Evolutionary conservation across 2,329 filamentous ascomycete species (phyloP).

Genomic region (Tolypocladium pustulatum): DNA sequence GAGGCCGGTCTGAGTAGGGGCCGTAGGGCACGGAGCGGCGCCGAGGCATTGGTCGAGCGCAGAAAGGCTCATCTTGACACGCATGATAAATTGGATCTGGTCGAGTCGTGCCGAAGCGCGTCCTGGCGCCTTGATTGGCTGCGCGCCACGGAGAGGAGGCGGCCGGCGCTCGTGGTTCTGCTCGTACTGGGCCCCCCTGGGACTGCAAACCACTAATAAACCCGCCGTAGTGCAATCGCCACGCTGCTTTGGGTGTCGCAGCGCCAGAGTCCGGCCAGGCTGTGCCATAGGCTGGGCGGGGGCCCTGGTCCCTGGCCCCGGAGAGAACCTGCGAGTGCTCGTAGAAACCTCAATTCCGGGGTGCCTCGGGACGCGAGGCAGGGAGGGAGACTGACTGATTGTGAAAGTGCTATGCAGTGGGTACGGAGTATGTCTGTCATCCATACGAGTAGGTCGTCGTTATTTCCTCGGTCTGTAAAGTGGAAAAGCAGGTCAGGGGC

Average conservation of each 20-base stretch:
- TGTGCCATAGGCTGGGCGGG: not conserved
- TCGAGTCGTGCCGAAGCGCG: constrained; percentile 8
- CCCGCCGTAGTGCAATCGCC: not conserved
- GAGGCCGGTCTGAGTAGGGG: not conserved
- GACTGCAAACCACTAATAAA: constrained; percentile 2
- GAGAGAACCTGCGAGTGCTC: not conserved
- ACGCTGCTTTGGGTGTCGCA: not conserved
- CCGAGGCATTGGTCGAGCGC: constrained; percentile 4
- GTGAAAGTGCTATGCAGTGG: not conserved
- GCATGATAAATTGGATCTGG: constrained; percentile 7
- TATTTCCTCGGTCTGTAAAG: not conserved
- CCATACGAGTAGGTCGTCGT: not conserved
- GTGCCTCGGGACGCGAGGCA: not conserved
- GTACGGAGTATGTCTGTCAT: too few species aligned
- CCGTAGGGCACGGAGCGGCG: not conserved
- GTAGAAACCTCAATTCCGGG: not conserved
- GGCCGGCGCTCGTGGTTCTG: not conserved
- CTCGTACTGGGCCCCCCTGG: not conserved
- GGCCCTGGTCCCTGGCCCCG: not conserved
- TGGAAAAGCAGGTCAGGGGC: not conserved
- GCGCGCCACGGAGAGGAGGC: not conserved
- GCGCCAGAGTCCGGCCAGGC: not conserved
- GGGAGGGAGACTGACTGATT: not conserved
- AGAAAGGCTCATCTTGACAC: constrained; percentile 12
- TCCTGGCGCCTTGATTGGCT: constrained; percentile 6